Base-by-base conservation (phyloP, 2,329 filamentous ascomycete species). In the Shiraia sp. region DNA sequence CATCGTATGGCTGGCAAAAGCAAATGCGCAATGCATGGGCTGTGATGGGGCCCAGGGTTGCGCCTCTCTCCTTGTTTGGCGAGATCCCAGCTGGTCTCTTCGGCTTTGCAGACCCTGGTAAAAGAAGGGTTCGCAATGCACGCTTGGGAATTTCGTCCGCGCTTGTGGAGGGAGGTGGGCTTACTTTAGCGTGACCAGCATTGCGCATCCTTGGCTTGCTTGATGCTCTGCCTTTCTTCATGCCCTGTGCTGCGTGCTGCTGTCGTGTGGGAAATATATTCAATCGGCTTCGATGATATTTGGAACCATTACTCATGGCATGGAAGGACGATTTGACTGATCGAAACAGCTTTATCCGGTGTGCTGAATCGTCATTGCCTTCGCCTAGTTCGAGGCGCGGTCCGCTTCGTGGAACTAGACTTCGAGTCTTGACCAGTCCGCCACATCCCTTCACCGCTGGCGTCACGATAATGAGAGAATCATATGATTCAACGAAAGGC, bases 1-100 rank as follows among this genome's bases (percentile, higher is more conserved):
- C 58, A 42, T 66, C 66, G 23, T 57, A 59, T 17, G 65, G 65
- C 40, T 69, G 64, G 36, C 66, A 69, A 41, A 69, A 69, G 51
- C 64, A 69, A 7, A 63, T 48, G 5, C 64, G 49, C 36, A 69
- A 30, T 10, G 49, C 40, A 32, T 63, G 57, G 3, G 55, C 63
- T 13, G 58, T 40, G 15, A 47, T 42, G 15, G 51, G 42, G 23
- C 46, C 42, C 19, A 49, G 25, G 24, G 32, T 24, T 12, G 39
- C 45, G 27, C 22, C 15, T 7, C 23, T 19, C 15, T 28, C 16
- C 15, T 28, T 19, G 3, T 13, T 14, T 19, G 28, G 25, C 14
- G 13, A 12, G 4, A 13, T 26, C 10, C 39, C 29, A 26, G 8
- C 12, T 9, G 4, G 29, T 16, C 14, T 16, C 29, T 13, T 31